Evolutionary conservation across 2,329 filamentous ascomycete genomes (phyloP), one percentile per base, ranked within the genome.

Genomic region (Chaetomium sp.): DNA sequence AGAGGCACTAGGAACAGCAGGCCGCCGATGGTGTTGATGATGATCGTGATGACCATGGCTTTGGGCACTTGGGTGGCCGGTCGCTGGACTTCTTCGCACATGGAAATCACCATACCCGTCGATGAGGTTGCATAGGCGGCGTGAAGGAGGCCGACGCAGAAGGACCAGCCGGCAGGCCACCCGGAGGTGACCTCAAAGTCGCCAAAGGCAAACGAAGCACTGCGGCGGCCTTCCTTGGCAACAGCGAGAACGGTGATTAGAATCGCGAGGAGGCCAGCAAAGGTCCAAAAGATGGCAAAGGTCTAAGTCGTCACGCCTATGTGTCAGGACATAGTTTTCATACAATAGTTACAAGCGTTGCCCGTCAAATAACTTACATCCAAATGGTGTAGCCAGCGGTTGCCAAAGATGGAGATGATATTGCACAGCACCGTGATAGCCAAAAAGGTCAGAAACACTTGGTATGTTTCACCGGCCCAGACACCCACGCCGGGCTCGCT

Each of bases 71-170:
- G 86, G 2, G 76, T 80, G 0, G 82, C 76, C 5, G 86, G 86
- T 48, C 82, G 72, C 66, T 79, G 76, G 10, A 88, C 85, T 68
- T 89, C 86, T 70, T 89, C 86, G 64, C 84, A 88, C 86, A 88
- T 89, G 59, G 81, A 86, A 67, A 89, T 86, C 57, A 90, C 86
- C 87, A 90, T 90, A 71, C 87, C 87, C 0, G 86, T 89, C 12
- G 85, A 87, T 4, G 86, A 89, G 11, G 86, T 88, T 46, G 84
- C 85, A 65, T 89, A 89, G 59, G 82, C 86, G 49, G 84, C 86
- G 64, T 88, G 86, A 19, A 89, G 74, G 34, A 89, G 76, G 66
- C 86, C 86, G 57, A 89, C 82, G 67, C 80, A 84, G 72, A 88
- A 89, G 4, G 85, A 85, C 86, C 86, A 89, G 65, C 86, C 86